These are phyloP conservation scores for Phtheirospermum japonicum DNA, from an alignment of 257 asterid species.

Conservation along the genomic window DNA sequence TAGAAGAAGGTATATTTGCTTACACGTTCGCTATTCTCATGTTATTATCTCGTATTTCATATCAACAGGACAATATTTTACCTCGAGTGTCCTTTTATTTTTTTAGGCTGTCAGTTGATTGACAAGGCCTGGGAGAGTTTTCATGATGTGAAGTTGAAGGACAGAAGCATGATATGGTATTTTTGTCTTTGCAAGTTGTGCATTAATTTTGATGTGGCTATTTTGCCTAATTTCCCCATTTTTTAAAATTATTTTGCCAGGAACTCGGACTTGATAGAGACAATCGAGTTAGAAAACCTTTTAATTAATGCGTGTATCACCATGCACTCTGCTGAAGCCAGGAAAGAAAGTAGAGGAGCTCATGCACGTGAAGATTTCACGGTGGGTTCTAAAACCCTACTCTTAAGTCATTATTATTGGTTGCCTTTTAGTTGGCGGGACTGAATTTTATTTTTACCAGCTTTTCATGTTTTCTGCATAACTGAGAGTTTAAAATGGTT, in stretches of 20 bases:
- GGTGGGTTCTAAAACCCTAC: slow-evolving; percentile 40
- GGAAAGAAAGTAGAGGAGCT: slow-evolving; percentile 99
- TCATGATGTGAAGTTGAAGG: slow-evolving; percentile 79
- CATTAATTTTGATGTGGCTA: slow-evolving; percentile 3
- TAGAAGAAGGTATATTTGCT: slow-evolving; percentile 77
- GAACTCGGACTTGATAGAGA: slow-evolving; percentile 97
- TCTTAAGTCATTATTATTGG: neutral
- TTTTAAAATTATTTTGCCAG: slow-evolving; percentile 32
- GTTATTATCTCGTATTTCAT: neutral
- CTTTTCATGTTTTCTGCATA: slow-evolving; percentile 15
- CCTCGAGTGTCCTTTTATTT: slow-evolving; percentile 4
- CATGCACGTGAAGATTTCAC: slow-evolving; percentile 99
- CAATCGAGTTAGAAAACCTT: slow-evolving; percentile 90
- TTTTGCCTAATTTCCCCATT: slow-evolving; percentile 5
- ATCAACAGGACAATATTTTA: neutral
- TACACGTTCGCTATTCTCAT: slow-evolving; percentile 8
- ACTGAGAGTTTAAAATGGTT: slow-evolving; percentile 22
- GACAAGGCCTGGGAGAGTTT: slow-evolving; percentile 94
- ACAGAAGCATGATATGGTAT: slow-evolving; percentile 93
- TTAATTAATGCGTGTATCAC: slow-evolving; percentile 93
- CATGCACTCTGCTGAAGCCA: slow-evolving; percentile 99
- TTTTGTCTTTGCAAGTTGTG: slow-evolving; percentile 12
- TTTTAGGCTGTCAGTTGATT: slow-evolving; percentile 77
- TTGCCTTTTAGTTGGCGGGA: neutral
- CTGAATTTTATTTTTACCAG: neutral